Evolutionary conservation across 78 protist species (phyloP).

Genomic region (Dictyostelium brefeldianum): DNA sequence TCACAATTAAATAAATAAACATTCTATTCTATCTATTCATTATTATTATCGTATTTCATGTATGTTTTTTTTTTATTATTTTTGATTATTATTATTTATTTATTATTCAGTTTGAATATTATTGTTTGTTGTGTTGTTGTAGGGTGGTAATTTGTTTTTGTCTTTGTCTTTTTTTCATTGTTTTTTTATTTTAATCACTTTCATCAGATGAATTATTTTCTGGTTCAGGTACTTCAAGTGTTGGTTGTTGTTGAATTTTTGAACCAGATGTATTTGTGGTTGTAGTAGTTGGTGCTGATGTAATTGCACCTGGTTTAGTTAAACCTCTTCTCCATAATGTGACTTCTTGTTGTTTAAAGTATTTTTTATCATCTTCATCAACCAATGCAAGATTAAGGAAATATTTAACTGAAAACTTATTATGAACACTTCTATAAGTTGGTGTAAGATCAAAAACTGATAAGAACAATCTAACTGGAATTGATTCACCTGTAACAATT

Average conservation of each 20-base stretch:
- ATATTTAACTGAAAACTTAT: conserved; percentile 94
- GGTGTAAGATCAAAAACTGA: conserved; percentile 95
- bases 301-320: conserved; percentile 16
- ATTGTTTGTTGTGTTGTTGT: not conserved
- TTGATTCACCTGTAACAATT: conserved; percentile 83
- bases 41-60: not conserved
- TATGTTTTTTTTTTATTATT: not conserved
- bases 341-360: conserved; percentile 93
- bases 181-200: conserved; percentile 14
- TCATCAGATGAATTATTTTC: conserved; percentile 60
- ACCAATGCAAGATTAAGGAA: conserved; percentile 92
- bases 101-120: not conserved
- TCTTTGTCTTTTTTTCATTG: not conserved
- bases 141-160: not conserved
- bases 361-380: conserved; percentile 89
- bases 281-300: not conserved
- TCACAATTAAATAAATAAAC: conserved; percentile 23
- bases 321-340: conserved; percentile 84
- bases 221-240: conserved; percentile 41
- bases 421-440: conserved; percentile 93
- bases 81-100: not conserved
- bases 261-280: not conserved
- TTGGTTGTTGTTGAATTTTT: conserved; percentile 11
- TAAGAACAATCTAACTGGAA: conserved; percentile 98
- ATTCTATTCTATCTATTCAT: not conserved